Conservation (phyloP, 345 rosid species). For the Pistacia atlantica region DNA sequence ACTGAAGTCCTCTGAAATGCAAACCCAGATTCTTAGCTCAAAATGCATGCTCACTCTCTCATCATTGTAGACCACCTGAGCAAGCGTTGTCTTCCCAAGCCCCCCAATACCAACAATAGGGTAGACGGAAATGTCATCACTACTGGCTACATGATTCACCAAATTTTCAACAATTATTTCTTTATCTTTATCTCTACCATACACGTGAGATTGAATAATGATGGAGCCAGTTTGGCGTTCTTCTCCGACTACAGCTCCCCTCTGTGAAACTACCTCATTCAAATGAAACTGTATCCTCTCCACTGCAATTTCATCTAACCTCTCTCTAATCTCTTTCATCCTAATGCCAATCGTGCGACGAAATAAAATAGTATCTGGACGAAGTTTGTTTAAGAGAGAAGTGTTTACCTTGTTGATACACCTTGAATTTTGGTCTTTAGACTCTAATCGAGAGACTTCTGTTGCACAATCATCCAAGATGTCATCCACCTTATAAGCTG, state of each 20-base stretch:
- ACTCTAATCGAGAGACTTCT: background rate
- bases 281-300: constrained; percentile 11
- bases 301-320: constrained; percentile 14
- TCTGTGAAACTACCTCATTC: background rate
- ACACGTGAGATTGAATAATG: too few species aligned
- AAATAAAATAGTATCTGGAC: background rate
- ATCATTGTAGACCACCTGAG: constrained; percentile 1
- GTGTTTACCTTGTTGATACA: background rate
- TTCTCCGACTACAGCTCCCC: too few species aligned
- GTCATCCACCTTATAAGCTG: constrained; percentile 2
- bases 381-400: background rate
- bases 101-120: constrained; percentile 10
- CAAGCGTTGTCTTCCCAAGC: constrained; percentile 11
- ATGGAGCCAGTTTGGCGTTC: too few species aligned
- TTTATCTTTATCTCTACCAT: too few species aligned
- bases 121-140: background rate
- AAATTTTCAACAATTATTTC: too few species aligned
- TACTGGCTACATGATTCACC: background rate
- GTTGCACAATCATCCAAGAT: background rate
- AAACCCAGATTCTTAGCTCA: constrained; percentile 1
- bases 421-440: background rate
- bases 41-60: background rate
- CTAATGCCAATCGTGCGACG: background rate
- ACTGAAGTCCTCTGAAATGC: background rate
- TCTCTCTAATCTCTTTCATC: background rate